These are phyloP conservation scores for Agmasoma carcini DNA, from an alignment of 371 early-diverging fungal species.

Conservation along the genomic window DNA sequence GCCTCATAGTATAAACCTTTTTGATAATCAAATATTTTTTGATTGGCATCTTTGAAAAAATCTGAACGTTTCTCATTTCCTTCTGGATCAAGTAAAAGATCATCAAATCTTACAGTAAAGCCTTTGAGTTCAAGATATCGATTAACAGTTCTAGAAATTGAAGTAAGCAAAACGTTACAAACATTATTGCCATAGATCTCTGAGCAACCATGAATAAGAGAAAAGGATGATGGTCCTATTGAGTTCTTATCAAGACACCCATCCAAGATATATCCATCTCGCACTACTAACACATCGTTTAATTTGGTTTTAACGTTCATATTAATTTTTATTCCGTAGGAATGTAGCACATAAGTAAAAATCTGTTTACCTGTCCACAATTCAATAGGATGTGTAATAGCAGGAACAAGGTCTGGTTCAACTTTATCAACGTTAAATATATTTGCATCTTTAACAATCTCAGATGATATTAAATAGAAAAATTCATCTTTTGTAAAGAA, in stretches of 20 bases:
- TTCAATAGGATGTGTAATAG: constrained; percentile 60
- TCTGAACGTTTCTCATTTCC: constrained; percentile 47
- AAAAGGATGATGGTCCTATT: constrained; percentile 77
- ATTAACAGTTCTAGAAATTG: constrained; percentile 78
- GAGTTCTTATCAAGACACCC: constrained; percentile 92
- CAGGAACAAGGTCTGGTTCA: constrained; percentile 24
- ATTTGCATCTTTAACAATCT: constrained; percentile 56
- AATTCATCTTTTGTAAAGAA: constrained; percentile 77
- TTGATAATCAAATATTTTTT: constrained; percentile 32
- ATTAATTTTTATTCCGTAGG: constrained; percentile 58
- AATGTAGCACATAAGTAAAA: constrained; percentile 35
- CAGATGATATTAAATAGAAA: constrained; percentile 72
- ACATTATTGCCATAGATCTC: constrained; percentile 79
- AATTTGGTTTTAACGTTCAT: constrained; percentile 68
- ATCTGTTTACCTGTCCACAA: constrained; percentile 96
- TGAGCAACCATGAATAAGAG: constrained; percentile 83
- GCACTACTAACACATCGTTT: constrained; percentile 62
- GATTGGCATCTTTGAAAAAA: constrained; percentile 59
- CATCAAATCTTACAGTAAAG: constrained; percentile 94
- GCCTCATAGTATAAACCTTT: not conserved
- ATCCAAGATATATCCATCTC: constrained; percentile 74
- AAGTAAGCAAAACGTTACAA: constrained; percentile 77
- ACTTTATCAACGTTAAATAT: not conserved
- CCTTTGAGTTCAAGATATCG: constrained; percentile 71
- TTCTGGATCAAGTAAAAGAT: constrained; percentile 60